phyloP scores from a whole-genome alignment of 2,329 filamentous ascomycete genomes.

The Fusarium mexicanum region DNA sequence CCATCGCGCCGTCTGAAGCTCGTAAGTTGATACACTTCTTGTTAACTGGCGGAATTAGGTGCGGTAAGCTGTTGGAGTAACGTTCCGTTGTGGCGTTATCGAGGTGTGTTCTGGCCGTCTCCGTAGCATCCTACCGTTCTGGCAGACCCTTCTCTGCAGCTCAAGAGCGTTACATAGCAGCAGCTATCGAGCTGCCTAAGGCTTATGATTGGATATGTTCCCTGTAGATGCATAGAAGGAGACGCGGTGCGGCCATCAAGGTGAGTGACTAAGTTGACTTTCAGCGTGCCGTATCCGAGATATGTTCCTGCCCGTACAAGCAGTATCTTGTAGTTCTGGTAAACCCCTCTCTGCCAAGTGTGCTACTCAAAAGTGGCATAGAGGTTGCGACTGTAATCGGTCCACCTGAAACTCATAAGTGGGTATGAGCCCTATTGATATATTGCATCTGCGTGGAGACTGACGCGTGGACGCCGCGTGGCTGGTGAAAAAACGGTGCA shows the following conservation, averaged over 20 bases:
- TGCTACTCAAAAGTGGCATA: background rate
- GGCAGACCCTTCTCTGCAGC: rapidly evolving
- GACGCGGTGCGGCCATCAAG: background rate
- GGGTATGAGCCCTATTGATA: background rate
- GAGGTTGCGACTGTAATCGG: background rate
- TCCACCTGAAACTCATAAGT: background rate
- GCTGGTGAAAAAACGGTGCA: background rate
- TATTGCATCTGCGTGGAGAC: background rate
- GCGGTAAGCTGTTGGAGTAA: background rate
- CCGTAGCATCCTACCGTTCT: background rate
- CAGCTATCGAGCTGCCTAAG: background rate
- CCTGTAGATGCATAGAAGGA: background rate
- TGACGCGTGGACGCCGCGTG: background rate
- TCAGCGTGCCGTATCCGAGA: background rate
- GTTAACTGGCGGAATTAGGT: rapidly evolving
- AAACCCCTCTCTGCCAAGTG: background rate
- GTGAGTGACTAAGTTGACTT: background rate
- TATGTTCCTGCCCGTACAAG: background rate
- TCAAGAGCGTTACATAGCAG: rapidly evolving
- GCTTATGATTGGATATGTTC: background rate
- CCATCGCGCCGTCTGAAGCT: background rate
- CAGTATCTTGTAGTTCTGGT: background rate
- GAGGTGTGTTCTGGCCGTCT: background rate
- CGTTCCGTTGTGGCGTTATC: background rate
- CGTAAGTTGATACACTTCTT: background rate